phyloP scores from a whole-genome alignment of 148 eudicot species.

The Silene uniflora region DNA sequence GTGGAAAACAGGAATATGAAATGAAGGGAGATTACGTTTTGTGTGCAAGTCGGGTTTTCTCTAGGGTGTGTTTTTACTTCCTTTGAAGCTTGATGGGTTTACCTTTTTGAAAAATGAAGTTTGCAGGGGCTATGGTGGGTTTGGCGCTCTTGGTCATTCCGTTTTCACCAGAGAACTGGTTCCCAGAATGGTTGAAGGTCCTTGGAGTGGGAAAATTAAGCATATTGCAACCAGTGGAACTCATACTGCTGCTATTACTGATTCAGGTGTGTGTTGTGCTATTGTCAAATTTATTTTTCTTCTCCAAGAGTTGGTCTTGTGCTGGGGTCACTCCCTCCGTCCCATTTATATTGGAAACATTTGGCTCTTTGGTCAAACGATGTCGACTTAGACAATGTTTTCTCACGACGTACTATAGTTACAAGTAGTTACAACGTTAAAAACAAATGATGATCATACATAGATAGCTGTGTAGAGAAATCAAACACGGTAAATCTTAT shows the following conservation, averaged over 20 bases:
- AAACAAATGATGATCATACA: no score
- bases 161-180: constrained; percentile 76
- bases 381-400: no score
- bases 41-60: neutral
- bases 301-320: neutral
- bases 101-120: constrained; percentile 50
- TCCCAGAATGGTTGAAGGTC: constrained; percentile 79
- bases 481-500: no score
- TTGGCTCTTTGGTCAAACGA: neutral
- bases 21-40: neutral
- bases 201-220: constrained; percentile 60
- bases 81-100: constrained; percentile 39
- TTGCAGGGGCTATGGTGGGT: constrained; percentile 99
- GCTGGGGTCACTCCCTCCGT: neutral
- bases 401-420: no score
- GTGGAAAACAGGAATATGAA: neutral
- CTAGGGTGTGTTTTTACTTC: neutral
- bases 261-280: constrained; percentile 50
- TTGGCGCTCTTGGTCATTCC: constrained; percentile 95
- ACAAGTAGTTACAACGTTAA: no score
- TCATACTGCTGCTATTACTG: constrained; percentile 83
- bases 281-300: neutral
- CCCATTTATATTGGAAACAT: neutral
- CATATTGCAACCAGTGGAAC: constrained; percentile 93
- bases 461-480: no score